These are phyloP conservation scores for Kwoniella bestiolae DNA, from an alignment of 768 basidiomycete genomes.

Conservation along the genomic window DNA sequence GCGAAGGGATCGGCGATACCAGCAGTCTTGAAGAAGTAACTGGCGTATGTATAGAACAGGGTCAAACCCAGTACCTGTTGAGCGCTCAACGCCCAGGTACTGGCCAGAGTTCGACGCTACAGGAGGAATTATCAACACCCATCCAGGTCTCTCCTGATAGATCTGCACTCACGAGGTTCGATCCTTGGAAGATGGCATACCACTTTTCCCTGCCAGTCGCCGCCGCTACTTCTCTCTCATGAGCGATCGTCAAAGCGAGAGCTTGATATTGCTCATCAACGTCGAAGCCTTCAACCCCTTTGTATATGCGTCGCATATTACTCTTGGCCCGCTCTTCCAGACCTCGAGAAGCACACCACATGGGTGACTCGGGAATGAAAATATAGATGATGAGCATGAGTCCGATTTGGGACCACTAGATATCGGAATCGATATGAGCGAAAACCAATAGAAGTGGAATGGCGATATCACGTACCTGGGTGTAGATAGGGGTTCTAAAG, in stretches of 20 bases:
- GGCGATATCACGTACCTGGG: slow-evolving; percentile 9
- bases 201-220: slow-evolving; percentile 2
- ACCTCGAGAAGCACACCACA: slow-evolving; percentile 22
- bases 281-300: slow-evolving; percentile 17
- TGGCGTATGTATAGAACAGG: slow-evolving; percentile 23
- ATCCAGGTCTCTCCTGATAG: not conserved
- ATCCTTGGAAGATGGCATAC: slow-evolving; percentile 24
- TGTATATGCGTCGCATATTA: slow-evolving; percentile 15
- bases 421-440: not conserved
- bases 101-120: slow-evolving; percentile 26
- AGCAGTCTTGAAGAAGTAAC: slow-evolving; percentile 24
- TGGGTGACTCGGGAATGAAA: slow-evolving; percentile 26
- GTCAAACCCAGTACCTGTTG: slow-evolving; percentile 27
- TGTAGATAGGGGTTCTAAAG: slow-evolving; percentile 29
- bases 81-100: slow-evolving; percentile 19
- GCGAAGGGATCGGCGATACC: slow-evolving; percentile 31
- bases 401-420: slow-evolving; percentile 24
- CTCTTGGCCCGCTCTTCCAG: slow-evolving; percentile 17
- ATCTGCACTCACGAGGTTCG: slow-evolving; percentile 14
- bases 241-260: slow-evolving; percentile 17
- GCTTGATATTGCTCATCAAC: slow-evolving; percentile 28
- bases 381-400: slow-evolving; percentile 30
- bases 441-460: not conserved
- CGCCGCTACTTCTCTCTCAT: slow-evolving; percentile 20
- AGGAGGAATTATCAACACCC: not conserved